Evolutionary conservation across 106 monocot species (phyloP).

Genomic region (Triglochin maritima): DNA sequence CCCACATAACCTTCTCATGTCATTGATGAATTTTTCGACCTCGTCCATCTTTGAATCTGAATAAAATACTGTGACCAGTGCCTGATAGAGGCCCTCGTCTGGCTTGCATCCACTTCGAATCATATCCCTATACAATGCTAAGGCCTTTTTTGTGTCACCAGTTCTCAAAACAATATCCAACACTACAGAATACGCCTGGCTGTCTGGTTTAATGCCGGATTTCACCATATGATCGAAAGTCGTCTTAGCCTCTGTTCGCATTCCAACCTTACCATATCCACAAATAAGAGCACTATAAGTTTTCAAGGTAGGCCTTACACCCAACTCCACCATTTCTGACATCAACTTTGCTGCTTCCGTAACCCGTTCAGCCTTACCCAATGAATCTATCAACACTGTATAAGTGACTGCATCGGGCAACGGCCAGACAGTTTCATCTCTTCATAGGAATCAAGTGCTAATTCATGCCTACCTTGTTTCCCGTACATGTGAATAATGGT

Average conservation of each 20-base stretch:
- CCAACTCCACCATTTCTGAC: conserved; percentile 54
- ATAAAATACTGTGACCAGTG: conserved; percentile 35
- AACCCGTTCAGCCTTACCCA: conserved; percentile 60
- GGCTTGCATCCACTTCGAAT: conserved; percentile 48
- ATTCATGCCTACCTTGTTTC: conserved; percentile 52
- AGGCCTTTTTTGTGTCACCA: conserved; percentile 44
- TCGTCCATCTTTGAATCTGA: conserved; percentile 27
- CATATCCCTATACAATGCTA: conserved; percentile 63
- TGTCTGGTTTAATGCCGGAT: conserved; percentile 70
- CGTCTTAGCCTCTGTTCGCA: conserved; percentile 55
- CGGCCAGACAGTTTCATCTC: conserved; percentile 64
- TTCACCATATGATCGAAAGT: conserved; percentile 67
- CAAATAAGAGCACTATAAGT: conserved; percentile 87
- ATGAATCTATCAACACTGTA: conserved; percentile 76
- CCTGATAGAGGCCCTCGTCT: conserved; percentile 52
- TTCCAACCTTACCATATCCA: conserved; percentile 80
- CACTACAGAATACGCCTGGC: conserved; percentile 68
- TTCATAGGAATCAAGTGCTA: conserved; percentile 42
- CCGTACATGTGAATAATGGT: conserved; percentile 99
- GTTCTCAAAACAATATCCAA: conserved; percentile 53
- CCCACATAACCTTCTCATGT: conserved; percentile 46
- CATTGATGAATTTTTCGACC: conserved; percentile 49
- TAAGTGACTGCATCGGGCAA: conserved; percentile 79
- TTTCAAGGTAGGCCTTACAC: conserved; percentile 61
- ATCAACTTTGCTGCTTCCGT: conserved; percentile 64